Percentiles rank a stretch among this genome's conserved stretches.
Conservation (phyloP, 75 land plant genomes). For the Azolla pinnata region DNA sequence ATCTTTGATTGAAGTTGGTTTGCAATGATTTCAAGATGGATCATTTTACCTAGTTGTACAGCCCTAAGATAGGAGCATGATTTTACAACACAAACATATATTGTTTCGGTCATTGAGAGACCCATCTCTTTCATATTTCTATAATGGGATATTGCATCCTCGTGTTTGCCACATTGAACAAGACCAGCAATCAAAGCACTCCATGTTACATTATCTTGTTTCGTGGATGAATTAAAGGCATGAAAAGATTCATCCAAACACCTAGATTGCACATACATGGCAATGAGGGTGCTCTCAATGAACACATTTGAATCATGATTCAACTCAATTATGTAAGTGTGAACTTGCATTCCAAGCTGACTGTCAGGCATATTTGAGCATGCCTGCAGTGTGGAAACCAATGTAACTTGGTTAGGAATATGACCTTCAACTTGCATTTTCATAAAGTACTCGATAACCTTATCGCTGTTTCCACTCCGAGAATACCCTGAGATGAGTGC, state of each 20-base stretch:
- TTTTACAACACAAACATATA: no score
- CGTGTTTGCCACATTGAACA: no score
- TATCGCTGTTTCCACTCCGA: constrained; percentile 14
- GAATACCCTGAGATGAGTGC: constrained; percentile 26
- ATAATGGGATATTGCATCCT: no score
- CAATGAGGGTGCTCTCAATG: constrained; percentile 28
- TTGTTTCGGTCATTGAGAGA: no score
- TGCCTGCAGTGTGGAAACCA: not conserved
- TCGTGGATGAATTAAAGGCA: constrained; percentile 22
- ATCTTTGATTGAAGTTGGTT: no score
- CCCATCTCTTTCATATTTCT: no score
- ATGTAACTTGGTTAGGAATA: not conserved
- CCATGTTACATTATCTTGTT: constrained; percentile 39
- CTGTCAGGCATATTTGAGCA: not conserved
- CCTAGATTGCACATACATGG: constrained; percentile 46
- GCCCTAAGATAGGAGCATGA: no score
- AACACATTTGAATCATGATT: not conserved
- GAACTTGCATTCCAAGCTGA: not conserved
- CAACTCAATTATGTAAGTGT: not conserved
- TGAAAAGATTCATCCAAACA: constrained; percentile 32
- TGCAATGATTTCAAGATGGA: no score
- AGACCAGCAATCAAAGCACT: constrained; percentile 43
- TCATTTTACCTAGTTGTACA: no score
- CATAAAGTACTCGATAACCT: constrained; percentile 15
- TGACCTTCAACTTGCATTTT: constrained; percentile 17